Base-by-base conservation (phyloP, 2,329 filamentous ascomycete species). In the Blumeria graminis region DNA sequence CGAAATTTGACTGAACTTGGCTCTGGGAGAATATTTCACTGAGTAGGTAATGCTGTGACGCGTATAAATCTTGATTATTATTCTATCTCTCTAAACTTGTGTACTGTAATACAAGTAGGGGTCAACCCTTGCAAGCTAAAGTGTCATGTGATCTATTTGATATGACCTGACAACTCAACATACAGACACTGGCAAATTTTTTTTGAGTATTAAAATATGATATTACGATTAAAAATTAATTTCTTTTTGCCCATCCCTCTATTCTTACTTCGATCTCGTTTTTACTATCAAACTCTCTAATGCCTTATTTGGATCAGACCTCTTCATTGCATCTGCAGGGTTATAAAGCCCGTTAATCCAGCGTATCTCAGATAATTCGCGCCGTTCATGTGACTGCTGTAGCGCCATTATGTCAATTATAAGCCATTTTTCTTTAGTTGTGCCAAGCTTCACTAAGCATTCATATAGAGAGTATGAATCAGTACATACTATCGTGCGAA, bases 331-430 rank as follows among this genome's bases (percentile, higher is more conserved):
- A 38, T 62, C 53, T 1, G 56, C 41, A 1, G 43, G 55, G 35
- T 62, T 62, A 38, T 58, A 33, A 6, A 56, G 13, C 1, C 57
- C 54, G 36, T 59, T 34, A 43, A 62, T 62, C 57, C 43, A 65
- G 16, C 45, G 13, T 14, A 65, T 48, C 28, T 64, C 57, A n/a
- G n/a, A n/a, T n/a, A n/a, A n/a, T n/a, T n/a, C n/a, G n/a, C n/a
- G n/a, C n/a, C n/a, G n/a, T n/a, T 64, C 57, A 39, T 63, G 63
- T 0, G 55, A 59, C 55, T 63, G 45, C 0, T 58, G 28, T 0
- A 64, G 11, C 0, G 56, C 53, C 46, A 64, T 62, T 11, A 64
- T 60, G 46, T 63, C 58, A 41, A 57, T 57, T 35, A 57, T 51
- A 16, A 52, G 18, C 2, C 56, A 11, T 38, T 57, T 57, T n/a